Conservation (phyloP, 345 rosid genomes). For the Pistacia integerrima region DNA sequence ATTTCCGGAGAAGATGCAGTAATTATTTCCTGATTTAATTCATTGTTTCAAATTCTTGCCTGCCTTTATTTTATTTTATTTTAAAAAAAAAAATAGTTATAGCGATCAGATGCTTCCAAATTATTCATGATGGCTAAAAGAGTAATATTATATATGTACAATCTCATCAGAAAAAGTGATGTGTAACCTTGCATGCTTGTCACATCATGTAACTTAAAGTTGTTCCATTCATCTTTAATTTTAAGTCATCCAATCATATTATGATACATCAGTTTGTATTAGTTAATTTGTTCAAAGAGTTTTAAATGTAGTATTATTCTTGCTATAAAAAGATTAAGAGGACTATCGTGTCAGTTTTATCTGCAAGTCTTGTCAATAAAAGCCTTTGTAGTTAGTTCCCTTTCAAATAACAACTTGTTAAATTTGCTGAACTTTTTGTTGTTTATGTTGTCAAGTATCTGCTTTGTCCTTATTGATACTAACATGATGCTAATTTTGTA, state of each 20-base stretch:
- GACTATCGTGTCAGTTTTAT: not conserved
- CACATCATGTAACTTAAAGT: no score
- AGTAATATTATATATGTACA: no score
- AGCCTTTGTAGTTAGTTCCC: not conserved
- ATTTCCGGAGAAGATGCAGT: constrained; percentile 97
- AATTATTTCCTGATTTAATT: constrained; percentile 29
- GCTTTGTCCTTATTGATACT: not conserved
- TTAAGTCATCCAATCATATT: no score
- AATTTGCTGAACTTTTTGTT: not conserved
- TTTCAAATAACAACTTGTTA: not conserved
- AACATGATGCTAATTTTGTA: not conserved
- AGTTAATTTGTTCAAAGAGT: not conserved
- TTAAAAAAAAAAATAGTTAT: no score
- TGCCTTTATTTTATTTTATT: not conserved
- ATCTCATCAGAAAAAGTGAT: no score
- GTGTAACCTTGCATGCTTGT: no score
- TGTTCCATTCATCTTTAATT: no score
- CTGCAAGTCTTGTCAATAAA: not conserved
- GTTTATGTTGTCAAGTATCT: not conserved
- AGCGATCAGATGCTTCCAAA: no score
- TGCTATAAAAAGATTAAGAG: not conserved
- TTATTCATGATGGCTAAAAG: no score
- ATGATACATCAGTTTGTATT: no score
- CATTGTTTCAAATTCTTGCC: not conserved
- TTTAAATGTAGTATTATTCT: not conserved